Evolutionary conservation across 345 rosid genomes (phyloP), one percentile per base, ranked within the genome.

Genomic region (Sonneratia alba): DNA sequence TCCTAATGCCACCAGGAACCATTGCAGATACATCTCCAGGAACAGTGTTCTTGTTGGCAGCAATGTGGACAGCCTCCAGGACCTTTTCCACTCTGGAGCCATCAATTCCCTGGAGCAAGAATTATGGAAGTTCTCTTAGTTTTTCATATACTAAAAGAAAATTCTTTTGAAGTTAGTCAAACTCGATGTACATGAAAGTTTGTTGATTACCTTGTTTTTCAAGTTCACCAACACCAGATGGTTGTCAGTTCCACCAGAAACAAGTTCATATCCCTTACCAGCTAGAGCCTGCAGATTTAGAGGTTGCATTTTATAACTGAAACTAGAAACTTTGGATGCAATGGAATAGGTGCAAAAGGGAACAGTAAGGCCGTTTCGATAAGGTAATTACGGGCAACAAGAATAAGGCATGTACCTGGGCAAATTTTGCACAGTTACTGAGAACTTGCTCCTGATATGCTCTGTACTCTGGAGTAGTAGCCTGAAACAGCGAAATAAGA

Each of bases 1-100:
- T 95, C 79, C 99, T 85, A 80, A 95, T 95, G 86, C 99, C 99
- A 71, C 99, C 99, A 40, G 99, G 99, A 81, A 95, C 99, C 99
- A 95, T 95, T 69, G 99, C 99, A 75, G 99, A 95, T 77, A 95
- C 99, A 79, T 95, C 99, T 73, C 99, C 99, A 22, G 99, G 99
- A 74, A 95, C 97, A 38, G 99, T 95, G 85, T 95, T 95, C 78
- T 95, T 95, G 91, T 95, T 95, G 48, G 99, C 93, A 75, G 97
- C 97, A 79, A 95, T 92, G 75, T 92, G 99, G 79, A 95, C 97
- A 21, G 97, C 87, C 88, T 95, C 99, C 81, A 95, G 81, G 77
- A 95, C 93, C 88, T 95, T 95, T 77, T 95, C 99, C 79, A 95
- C 99, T 81, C 96, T 81, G 70, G 97, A 92, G 68, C 99, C 97